These are phyloP conservation scores for Wickerhamomyces chambardii DNA, from an alignment of 805 yeast genomes.

Conservation along the genomic window DNA sequence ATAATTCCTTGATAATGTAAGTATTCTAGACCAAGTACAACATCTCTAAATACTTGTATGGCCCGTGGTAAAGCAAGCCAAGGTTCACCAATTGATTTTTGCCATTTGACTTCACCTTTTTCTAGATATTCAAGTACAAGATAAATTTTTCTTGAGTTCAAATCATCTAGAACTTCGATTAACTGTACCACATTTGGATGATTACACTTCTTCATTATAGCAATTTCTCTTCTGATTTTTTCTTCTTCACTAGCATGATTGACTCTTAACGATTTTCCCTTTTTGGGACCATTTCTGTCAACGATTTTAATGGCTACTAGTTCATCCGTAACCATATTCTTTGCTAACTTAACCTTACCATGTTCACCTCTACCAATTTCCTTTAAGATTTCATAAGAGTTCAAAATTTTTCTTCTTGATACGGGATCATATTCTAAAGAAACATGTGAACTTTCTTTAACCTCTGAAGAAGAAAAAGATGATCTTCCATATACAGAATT, in stretches of 20 bases:
- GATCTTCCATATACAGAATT: slow-evolving; percentile 18
- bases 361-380: slow-evolving; percentile 97
- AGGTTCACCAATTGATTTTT: slow-evolving; percentile 47
- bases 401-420: slow-evolving; percentile 69
- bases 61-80: slow-evolving; percentile 58
- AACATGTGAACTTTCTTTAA: slow-evolving; percentile 78
- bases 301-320: slow-evolving; percentile 92
- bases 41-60: slow-evolving; percentile 71
- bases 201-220: slow-evolving; percentile 84
- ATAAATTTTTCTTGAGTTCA: slow-evolving; percentile 75
- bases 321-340: slow-evolving; percentile 51
- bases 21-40: slow-evolving; percentile 81
- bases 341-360: slow-evolving; percentile 93
- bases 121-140: slow-evolving; percentile 85
- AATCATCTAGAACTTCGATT: slow-evolving; percentile 83
- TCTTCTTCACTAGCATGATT: slow-evolving; percentile 43
- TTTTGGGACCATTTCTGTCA: slow-evolving; percentile 58
- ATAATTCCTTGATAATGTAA: slow-evolving; percentile 85
- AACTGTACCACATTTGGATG: slow-evolving; percentile 91
- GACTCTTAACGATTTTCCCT: slow-evolving; percentile 31
- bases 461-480: slow-evolving; percentile 23
- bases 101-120: slow-evolving; percentile 90
- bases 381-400: slow-evolving; percentile 79
- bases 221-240: slow-evolving; percentile 77
- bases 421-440: slow-evolving; percentile 85